Evolutionary conservation across 352 stramenopile species (phyloP).

Genomic region (Globisporangium paddicum): DNA sequence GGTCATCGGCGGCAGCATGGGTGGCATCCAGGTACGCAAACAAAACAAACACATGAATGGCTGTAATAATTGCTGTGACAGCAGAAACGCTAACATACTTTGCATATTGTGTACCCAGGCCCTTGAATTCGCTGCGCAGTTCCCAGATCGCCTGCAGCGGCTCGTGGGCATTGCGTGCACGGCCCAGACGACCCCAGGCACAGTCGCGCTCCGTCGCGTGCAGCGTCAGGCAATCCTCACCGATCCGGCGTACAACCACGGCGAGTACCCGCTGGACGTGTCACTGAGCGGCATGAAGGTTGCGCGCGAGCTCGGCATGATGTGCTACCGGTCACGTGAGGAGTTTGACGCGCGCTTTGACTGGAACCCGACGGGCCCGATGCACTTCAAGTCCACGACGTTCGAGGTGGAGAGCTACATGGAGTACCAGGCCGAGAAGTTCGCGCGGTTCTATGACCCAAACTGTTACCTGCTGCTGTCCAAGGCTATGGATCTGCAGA

Average conservation of each 20-base stretch:
- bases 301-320: slow-evolving; percentile 83
- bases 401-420: slow-evolving; percentile 91
- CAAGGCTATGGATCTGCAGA: slow-evolving; percentile 85
- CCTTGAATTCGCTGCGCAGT: slow-evolving; percentile 84
- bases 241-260: slow-evolving; percentile 75
- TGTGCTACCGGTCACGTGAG: slow-evolving; percentile 85
- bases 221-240: slow-evolving; percentile 80
- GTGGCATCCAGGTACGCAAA: slow-evolving; percentile 48
- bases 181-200: slow-evolving; percentile 81
- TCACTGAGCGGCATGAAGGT: slow-evolving; percentile 80
- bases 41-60: neutral
- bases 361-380: slow-evolving; percentile 71
- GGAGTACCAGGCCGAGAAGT: slow-evolving; percentile 87
- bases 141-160: slow-evolving; percentile 64
- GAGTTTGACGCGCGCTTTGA: slow-evolving; percentile 86
- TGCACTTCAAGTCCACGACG: slow-evolving; percentile 69
- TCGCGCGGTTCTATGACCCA: slow-evolving; percentile 77
- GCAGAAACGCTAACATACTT: neutral
- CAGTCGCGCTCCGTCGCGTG: slow-evolving; percentile 78
- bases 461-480: slow-evolving; percentile 89
- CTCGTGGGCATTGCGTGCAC: slow-evolving; percentile 82
- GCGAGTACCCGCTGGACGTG: slow-evolving; percentile 56
- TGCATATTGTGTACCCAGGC: slow-evolving; percentile 28
- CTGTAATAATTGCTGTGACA: too few relatives aligned
- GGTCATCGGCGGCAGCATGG: slow-evolving; percentile 86